phyloP scores from a whole-genome alignment of 805 yeast genomes.

The Metschnikowia reukaufii region DNA sequence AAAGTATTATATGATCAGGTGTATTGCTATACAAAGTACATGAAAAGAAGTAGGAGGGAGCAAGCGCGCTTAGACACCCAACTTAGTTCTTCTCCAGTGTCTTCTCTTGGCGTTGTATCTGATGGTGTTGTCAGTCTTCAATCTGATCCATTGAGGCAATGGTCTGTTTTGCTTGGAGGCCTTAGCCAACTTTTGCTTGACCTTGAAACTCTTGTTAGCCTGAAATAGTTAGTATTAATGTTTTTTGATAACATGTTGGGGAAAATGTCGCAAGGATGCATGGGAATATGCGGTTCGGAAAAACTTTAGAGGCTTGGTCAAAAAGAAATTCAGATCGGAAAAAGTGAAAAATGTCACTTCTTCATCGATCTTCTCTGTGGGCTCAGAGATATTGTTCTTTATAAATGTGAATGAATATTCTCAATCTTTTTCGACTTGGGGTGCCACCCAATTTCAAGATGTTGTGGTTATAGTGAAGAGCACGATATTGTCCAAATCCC shows the following conservation, averaged over 20 bases:
- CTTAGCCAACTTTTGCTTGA: constrained; percentile 98
- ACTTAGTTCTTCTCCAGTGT: constrained; percentile 99
- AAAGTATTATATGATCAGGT: constrained; percentile 13
- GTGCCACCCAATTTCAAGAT: too few relatives aligned
- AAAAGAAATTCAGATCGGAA: too few relatives aligned
- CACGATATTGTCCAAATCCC: background rate
- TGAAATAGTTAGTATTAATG: constrained; percentile 37
- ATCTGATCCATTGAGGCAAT: constrained; percentile 99
- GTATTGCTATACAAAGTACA: constrained; percentile 23
- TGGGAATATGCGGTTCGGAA: background rate
- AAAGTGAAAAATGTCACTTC: too few relatives aligned
- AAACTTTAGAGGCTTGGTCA: too few relatives aligned
- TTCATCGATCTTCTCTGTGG: too few relatives aligned
- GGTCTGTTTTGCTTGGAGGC: constrained; percentile 99
- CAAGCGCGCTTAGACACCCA: constrained; percentile 68
- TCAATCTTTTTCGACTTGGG: too few relatives aligned
- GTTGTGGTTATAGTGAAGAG: too few relatives aligned
- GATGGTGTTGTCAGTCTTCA: constrained; percentile 96
- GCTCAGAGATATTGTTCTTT: too few relatives aligned
- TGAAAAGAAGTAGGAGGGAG: constrained; percentile 9
- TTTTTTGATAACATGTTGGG: background rate
- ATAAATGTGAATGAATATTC: too few relatives aligned
- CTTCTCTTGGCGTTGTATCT: constrained; percentile 99
- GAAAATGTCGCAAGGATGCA: background rate
- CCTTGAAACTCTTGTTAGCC: constrained; percentile 95